Conservation (phyloP, 331 rosid genomes). For the Phaseolus coccineus region DNA sequence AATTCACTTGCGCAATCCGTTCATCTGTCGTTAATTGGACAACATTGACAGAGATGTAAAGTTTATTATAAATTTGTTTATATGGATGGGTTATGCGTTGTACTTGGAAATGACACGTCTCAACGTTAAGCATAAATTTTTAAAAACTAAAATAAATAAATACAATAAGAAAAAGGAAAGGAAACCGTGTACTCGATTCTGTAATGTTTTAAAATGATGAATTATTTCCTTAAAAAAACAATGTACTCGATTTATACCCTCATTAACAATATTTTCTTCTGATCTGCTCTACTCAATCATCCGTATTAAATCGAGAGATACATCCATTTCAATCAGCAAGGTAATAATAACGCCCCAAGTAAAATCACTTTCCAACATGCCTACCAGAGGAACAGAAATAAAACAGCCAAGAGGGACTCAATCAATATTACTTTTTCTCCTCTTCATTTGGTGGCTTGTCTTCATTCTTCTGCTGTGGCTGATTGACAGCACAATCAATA, state of each 20-base stretch:
- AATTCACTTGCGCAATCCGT: no score
- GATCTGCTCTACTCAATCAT: constrained; percentile 27
- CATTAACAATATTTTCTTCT: constrained; percentile 9
- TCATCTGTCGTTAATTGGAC: no score
- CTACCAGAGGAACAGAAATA: constrained; percentile 35
- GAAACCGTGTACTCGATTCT: no score
- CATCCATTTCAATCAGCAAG: constrained; percentile 33
- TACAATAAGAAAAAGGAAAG: no score
- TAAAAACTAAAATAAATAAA: no score
- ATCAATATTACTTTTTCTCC: constrained; percentile 50
- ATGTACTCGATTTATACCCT: constrained; percentile 3
- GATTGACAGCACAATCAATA: constrained; percentile 37
- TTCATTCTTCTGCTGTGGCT: constrained; percentile 55
- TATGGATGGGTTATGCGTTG: no score
- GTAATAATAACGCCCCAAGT: constrained; percentile 10
- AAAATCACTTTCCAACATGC: constrained; percentile 36
- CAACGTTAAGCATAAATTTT: no score
- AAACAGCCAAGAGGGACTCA: neutral
- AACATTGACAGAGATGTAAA: no score
- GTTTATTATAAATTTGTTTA: no score
- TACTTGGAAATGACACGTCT: no score
- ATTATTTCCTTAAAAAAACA: constrained; percentile 8
- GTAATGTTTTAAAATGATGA: constrained; percentile 9
- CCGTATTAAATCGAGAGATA: constrained; percentile 8
- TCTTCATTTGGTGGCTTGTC: constrained; percentile 53